Conservation (phyloP, 208 protist species). For the Trypanosoma congolense region DNA sequence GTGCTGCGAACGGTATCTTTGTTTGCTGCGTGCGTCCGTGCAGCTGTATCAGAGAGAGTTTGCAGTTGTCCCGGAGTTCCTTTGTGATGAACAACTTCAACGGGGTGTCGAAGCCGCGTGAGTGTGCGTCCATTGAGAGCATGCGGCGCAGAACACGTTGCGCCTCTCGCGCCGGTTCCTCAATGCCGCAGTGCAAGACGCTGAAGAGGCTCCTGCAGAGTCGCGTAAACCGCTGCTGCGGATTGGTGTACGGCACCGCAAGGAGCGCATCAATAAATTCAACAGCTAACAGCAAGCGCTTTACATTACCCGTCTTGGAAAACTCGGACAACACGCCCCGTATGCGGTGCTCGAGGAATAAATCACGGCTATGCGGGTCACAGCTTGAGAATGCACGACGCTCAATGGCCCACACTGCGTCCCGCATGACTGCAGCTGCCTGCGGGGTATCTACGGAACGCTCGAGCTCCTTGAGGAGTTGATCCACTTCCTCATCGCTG, state of each 20-base stretch:
- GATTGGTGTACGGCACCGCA: constrained; percentile 75
- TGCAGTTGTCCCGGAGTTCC: constrained; percentile 80
- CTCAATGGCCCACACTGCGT: constrained; percentile 77
- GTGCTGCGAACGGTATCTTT: constrained; percentile 50
- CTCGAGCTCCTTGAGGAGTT: constrained; percentile 72
- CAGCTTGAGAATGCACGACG: constrained; percentile 67
- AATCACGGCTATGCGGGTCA: constrained; percentile 67
- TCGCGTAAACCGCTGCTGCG: constrained; percentile 71
- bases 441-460: constrained; percentile 60
- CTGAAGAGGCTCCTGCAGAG: constrained; percentile 76
- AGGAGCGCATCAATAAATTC: constrained; percentile 80
- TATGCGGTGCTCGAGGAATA: constrained; percentile 80
- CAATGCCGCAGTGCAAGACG: constrained; percentile 66
- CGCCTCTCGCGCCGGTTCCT: constrained; percentile 54
- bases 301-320: constrained; percentile 41
- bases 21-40: constrained; percentile 63
- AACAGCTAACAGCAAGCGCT: constrained; percentile 49
- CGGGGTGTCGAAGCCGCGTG: constrained; percentile 39
- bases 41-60: constrained; percentile 74
- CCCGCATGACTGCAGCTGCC: constrained; percentile 60
- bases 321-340: constrained; percentile 76
- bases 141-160: constrained; percentile 77
- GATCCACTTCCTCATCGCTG: constrained; percentile 75
- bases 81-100: constrained; percentile 82
- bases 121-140: constrained; percentile 52